Evolutionary conservation across 2,329 filamentous ascomycete genomes (phyloP), one percentile per base, ranked within the genome.

Genomic region (Colletotrichum karsti): DNA sequence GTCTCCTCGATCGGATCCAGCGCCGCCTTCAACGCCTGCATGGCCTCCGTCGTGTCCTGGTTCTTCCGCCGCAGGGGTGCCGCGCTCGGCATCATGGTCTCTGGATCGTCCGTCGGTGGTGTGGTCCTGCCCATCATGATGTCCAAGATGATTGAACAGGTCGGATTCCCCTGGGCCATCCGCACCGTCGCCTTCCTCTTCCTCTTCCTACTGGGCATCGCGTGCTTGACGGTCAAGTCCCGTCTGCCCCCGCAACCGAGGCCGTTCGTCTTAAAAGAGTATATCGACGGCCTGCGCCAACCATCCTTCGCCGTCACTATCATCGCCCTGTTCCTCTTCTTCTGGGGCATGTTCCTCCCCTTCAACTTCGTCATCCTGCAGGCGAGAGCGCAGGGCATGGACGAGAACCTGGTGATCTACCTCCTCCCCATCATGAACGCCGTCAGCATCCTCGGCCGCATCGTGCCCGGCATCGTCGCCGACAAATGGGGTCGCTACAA

Each of bases 71-170:
- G 80, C 10, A 83, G 87, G 18, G 87, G 83, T 22, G 78, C 84
- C 35, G 87, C 87, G 8, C 82, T 87, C 12, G 88, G 87, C 8
- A 78, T 89, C 70, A 81, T 84, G 71, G 83, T 85, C 3, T 81
- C 85, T 3, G 88, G 88, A 6, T 86, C 84, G 0, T 86, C 84
- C 5, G 70, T 89, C 6, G 88, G 87, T 3, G 88, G 88, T 24
- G 79, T 84, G 50, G 80, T 88, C 13, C 88, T 92, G 63, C 78
- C 92, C 54, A 89, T 92, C 69, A 84, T 93, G 67, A 84, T 82
- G 62, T 78, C 88, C 67, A 81, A 88, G 68, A 80, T 91, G 70
- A 80, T 91, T 68, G 80, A 81, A 28, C 39, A 65, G 3, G 75
- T 83, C 41, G 83, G 82, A 0, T 85, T 84, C 71, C 79, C 79